phyloP scores from a whole-genome alignment of 306 rosid genomes.

The Arachis hypogaea region DNA sequence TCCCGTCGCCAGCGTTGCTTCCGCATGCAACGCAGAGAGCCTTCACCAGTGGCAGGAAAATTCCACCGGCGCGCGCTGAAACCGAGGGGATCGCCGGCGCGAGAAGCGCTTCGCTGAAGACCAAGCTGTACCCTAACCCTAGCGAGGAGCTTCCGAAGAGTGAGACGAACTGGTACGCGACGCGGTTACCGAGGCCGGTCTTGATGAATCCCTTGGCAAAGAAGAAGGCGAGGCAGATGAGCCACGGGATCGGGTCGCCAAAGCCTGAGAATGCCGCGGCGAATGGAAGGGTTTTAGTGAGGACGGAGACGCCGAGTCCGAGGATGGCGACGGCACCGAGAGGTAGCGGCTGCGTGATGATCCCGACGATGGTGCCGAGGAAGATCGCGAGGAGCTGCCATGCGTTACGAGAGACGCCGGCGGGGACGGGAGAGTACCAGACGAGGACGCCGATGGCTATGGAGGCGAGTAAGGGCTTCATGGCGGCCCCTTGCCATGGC shows the following conservation, averaged over 20 bases:
- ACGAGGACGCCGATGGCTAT: conserved; percentile 71
- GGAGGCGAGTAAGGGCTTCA: conserved; percentile 79
- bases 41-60: conserved; percentile 88
- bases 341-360: conserved; percentile 89
- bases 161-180: conserved; percentile 88
- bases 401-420: conserved; percentile 74
- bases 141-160: conserved; percentile 92
- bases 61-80: conserved; percentile 94
- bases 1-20: conserved; percentile 92
- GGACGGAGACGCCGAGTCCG: conserved; percentile 86
- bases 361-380: conserved; percentile 90
- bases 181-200: conserved; percentile 92
- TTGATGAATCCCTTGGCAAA: conserved; percentile 94
- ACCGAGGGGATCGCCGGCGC: conserved; percentile 98
- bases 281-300: conserved; percentile 86
- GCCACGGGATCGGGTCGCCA: conserved; percentile 98
- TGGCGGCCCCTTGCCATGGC: conserved; percentile 91
- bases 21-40: conserved; percentile 93
- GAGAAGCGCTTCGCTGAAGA: conserved; percentile 87
- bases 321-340: conserved; percentile 91
- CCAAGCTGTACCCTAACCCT: conserved; percentile 93
- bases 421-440: conserved; percentile 88
- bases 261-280: conserved; percentile 93
- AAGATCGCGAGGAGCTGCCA: conserved; percentile 93
- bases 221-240: conserved; percentile 92